Conservation (phyloP, 345 rosid genomes). For the Sapria himalayana region DNA sequence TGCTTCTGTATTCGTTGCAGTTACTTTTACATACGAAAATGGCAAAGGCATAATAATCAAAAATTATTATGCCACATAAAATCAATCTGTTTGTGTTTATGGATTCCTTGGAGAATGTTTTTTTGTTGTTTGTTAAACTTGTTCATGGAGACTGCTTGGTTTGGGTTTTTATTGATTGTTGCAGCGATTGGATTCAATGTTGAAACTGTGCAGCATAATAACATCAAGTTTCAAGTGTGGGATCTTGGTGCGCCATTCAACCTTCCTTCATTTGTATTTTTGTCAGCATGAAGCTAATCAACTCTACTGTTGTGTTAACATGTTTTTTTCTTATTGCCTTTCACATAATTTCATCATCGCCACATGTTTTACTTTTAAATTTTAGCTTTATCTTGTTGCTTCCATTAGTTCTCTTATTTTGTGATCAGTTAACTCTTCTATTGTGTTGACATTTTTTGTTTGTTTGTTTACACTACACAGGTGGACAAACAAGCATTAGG, state of each 20-base stretch:
- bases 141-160: too few species aligned
- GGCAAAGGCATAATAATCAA: too few species aligned
- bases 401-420: too few species aligned
- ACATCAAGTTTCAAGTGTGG: conserved; percentile 91
- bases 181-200: conserved; percentile 97
- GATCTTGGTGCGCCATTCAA: conserved; percentile 33
- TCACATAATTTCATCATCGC: not conserved
- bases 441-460: conserved; percentile 7
- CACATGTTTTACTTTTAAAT: not conserved
- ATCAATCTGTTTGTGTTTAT: not conserved
- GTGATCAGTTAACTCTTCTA: conserved; percentile 1
- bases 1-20: too few species aligned
- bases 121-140: conserved; percentile 3
- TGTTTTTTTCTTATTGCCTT: too few species aligned
- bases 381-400: not conserved
- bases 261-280: conserved; percentile 3
- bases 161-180: conserved; percentile 8
- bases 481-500: conserved; percentile 72
- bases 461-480: conserved; percentile 26
- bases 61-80: too few species aligned
- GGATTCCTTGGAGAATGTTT: not conserved
- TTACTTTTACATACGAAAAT: too few species aligned
- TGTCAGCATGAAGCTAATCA: not conserved
- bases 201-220: conserved; percentile 84
- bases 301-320: too few species aligned